A percentile compares a stretch with the other conserved stretches of the same genome.
phyloP scores from a whole-genome alignment of 768 basidiomycete species.

The Serendipita sp. region DNA sequence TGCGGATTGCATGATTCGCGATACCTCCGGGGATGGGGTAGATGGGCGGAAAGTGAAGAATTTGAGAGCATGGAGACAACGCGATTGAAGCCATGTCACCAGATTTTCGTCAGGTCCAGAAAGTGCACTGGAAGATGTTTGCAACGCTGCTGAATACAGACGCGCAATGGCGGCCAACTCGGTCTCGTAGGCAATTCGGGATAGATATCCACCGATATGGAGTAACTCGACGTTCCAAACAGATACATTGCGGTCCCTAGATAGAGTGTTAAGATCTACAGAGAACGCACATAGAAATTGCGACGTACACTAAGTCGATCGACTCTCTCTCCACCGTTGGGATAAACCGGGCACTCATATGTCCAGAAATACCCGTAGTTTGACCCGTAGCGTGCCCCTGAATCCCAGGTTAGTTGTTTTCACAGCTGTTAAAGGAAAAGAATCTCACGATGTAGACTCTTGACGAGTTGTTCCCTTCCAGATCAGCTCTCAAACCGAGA shows the following conservation, averaged over 20 bases:
- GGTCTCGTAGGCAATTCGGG: constrained; percentile 69
- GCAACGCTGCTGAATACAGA: constrained; percentile 40
- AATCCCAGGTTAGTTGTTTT: background rate
- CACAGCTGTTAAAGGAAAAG: background rate
- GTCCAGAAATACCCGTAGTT: constrained; percentile 66
- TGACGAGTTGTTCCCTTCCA: constrained; percentile 61
- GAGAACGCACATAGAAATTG: background rate
- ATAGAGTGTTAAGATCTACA: background rate
- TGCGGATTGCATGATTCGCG: constrained; percentile 47
- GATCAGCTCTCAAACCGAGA: constrained; percentile 69
- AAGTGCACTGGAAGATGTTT: constrained; percentile 17
- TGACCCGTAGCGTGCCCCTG: constrained; percentile 84
- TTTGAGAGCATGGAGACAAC: constrained; percentile 61
- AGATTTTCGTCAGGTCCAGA: constrained; percentile 16
- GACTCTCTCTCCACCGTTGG: constrained; percentile 93
- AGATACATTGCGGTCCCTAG: constrained; percentile 71
- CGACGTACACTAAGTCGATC: constrained; percentile 63
- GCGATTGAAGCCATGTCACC: constrained; percentile 29
- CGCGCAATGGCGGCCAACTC: constrained; percentile 48
- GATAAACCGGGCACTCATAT: constrained; percentile 71
- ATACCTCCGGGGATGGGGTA: constrained; percentile 71
- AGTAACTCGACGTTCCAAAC: constrained; percentile 88
- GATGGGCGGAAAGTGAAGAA: constrained; percentile 86
- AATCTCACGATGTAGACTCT: constrained; percentile 67
- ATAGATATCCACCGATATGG: constrained; percentile 65